phyloP scores from a whole-genome alignment of 2,329 filamentous ascomycete species.

The Epichloe festucae region DNA sequence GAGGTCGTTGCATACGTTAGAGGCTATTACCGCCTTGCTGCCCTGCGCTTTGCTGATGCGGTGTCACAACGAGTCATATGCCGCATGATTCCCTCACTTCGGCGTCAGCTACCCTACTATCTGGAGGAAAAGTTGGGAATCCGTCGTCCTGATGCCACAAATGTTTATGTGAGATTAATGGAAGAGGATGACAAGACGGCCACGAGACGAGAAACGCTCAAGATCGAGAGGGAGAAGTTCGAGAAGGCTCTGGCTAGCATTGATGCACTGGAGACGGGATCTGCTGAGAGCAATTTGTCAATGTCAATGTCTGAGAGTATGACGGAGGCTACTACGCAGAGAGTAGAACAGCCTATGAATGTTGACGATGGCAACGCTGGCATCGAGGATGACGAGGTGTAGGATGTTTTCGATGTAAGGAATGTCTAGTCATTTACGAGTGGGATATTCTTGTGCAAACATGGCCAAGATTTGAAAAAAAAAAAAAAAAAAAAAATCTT shows the following conservation, averaged over 20 bases:
- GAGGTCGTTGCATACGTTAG: constrained; percentile 49
- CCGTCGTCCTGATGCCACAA: constrained; percentile 14
- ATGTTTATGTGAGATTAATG: constrained; percentile 31
- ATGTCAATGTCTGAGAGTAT: constrained; percentile 7
- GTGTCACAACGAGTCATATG: constrained; percentile 34
- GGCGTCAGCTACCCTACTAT: constrained; percentile 25
- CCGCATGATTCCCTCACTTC: constrained; percentile 34
- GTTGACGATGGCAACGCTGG: not conserved
- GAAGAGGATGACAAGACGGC: constrained; percentile 34
- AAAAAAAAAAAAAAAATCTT: not conserved
- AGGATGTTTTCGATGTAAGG: not conserved
- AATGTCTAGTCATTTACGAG: not conserved
- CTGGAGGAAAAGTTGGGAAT: constrained; percentile 33
- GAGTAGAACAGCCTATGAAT: not conserved
- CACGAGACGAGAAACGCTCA: constrained; percentile 25
- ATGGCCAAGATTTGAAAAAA: not conserved
- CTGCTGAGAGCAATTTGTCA: constrained; percentile 4
- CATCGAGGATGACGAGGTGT: constrained; percentile 3
- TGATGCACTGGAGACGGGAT: constrained; percentile 26
- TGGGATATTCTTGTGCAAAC: not conserved
- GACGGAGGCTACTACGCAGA: constrained; percentile 10
- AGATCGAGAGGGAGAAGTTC: constrained; percentile 32
- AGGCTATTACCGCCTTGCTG: constrained; percentile 57
- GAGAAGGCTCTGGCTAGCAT: constrained; percentile 33
- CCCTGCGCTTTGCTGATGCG: constrained; percentile 49